Percentiles rank a stretch among this genome's conserved stretches.
These are phyloP conservation scores for apple (Malus domestica) DNA, from an alignment of 306 rosid species.

Conservation along the genomic window DNA sequence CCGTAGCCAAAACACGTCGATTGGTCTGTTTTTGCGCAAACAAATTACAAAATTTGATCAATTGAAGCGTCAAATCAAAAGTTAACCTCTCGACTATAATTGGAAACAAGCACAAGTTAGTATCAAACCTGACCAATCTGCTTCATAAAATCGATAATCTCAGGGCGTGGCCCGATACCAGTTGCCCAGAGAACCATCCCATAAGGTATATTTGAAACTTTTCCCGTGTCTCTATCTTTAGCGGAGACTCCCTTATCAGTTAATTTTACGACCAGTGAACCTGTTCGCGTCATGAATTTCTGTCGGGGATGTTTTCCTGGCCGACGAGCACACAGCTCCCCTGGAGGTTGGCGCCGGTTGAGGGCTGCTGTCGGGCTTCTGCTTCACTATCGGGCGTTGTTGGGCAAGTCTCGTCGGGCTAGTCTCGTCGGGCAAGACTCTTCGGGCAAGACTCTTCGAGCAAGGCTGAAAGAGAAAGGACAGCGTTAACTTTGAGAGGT, in stretches of 20 bases:
- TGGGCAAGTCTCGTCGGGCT: too few species aligned
- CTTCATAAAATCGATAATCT: constrained; percentile 62
- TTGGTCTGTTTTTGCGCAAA: constrained; percentile 44
- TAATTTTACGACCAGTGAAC: constrained; percentile 60
- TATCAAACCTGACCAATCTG: constrained; percentile 70
- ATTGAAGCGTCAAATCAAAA: neutral
- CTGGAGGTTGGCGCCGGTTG: too few species aligned
- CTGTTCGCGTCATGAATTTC: constrained; percentile 8
- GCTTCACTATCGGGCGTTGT: too few species aligned
- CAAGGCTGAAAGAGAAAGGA: too few species aligned
- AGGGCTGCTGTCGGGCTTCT: too few species aligned
- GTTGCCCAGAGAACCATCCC: constrained; percentile 79
- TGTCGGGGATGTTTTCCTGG: too few species aligned
- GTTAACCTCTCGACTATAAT: neutral
- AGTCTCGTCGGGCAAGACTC: too few species aligned
- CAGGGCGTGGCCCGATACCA: constrained; percentile 64
- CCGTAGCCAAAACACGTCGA: constrained; percentile 47
- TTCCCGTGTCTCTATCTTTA: constrained; percentile 55
- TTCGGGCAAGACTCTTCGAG: too few species aligned
- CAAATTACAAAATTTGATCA: neutral
- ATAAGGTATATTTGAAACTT: constrained; percentile 44
- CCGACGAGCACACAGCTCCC: too few species aligned
- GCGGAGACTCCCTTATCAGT: constrained; percentile 55
- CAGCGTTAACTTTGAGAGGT: too few species aligned
- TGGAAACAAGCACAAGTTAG: neutral